Percentiles rank a stretch among this genome's conserved stretches.
Conservation (phyloP, 2,329 filamentous ascomycete genomes). For the Delphinella strobiligena region DNA sequence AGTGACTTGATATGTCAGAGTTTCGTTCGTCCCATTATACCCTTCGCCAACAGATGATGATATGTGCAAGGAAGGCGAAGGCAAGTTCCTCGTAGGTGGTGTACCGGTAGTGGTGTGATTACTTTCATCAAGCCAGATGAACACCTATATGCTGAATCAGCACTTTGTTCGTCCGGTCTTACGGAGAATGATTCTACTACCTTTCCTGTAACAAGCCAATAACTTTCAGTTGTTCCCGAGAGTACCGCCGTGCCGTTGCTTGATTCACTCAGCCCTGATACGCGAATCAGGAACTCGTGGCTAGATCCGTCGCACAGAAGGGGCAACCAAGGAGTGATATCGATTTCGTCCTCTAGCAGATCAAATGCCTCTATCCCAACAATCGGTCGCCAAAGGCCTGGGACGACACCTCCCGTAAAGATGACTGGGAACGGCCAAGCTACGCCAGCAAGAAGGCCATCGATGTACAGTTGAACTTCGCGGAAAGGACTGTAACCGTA, state of each 20-base stretch:
- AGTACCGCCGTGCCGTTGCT: slow-evolving; percentile 33
- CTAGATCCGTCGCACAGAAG: slow-evolving; percentile 51
- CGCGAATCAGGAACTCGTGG: slow-evolving; percentile 56
- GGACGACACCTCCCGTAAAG: slow-evolving; percentile 70
- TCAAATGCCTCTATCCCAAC: slow-evolving; percentile 72
- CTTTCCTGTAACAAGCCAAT: slow-evolving; percentile 70
- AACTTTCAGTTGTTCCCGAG: slow-evolving; percentile 42
- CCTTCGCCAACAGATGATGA: slow-evolving; percentile 36
- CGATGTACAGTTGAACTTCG: slow-evolving; percentile 66
- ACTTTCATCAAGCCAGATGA: slow-evolving; percentile 55
- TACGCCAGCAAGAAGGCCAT: slow-evolving; percentile 59
- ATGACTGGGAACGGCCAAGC: slow-evolving; percentile 74
- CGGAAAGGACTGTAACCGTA: slow-evolving; percentile 63
- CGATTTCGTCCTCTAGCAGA: slow-evolving; percentile 67
- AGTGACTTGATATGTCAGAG: slow-evolving; percentile 40
- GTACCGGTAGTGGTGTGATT: slow-evolving; percentile 41
- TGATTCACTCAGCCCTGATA: slow-evolving; percentile 53
- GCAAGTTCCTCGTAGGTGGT: slow-evolving; percentile 21
- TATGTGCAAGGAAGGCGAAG: slow-evolving; percentile 38
- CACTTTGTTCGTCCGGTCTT: neutral
- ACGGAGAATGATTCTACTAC: neutral
- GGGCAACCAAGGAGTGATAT: slow-evolving; percentile 66
- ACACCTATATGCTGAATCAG: slow-evolving; percentile 32
- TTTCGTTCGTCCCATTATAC: slow-evolving; percentile 44
- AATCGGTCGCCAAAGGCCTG: slow-evolving; percentile 64